Base-by-base conservation (phyloP, 345 rosid species). In the Salix exigua region DNA sequence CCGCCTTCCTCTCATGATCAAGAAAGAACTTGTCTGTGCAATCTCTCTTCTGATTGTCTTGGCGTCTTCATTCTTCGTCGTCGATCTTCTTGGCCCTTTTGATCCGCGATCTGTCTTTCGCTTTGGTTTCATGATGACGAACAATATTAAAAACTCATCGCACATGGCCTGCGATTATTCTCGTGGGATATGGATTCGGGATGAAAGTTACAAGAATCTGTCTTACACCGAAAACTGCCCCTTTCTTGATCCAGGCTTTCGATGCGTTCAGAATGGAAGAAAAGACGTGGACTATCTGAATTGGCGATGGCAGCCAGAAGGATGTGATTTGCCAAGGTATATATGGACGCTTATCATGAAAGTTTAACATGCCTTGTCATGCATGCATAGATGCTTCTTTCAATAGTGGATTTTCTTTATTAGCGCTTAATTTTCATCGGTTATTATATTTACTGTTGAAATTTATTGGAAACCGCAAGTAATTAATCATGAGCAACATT, bases 251-350 rank as follows among this genome's bases (percentile, higher is more conserved):
- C 88, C 91, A 0, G 99, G 98, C 7, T 93, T 96, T 75, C 91
- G 86, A 6, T 93, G 98, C 70, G 88, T 46, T 2, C 66, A 63
- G 12, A 86, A 86, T 4, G 98, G 99, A 26, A 88, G 99, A 78
- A 81, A 75, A 26, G 94, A 93, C 51, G 75, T 74, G 0, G 91
- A 81, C 76, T 93, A 82, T 83, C 93, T 77, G 23, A 86, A 87
- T 48, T 93, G 99, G 99, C 87, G 93, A 71, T 96, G 99, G 97
- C 91, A 92, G 76, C 97, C 98, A 5, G 50, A 91, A 38, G 86
- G 89, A 66, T 91, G 99, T 68, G 82, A 88, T 82, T 85, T 93
- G 75, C 92, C 94, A 25, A 84, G 97, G 99, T 95, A 31, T 33
- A 33, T 4, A 89, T 26, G 28, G 9, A 70, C 28, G 37, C 67